phyloP scores from a whole-genome alignment of 2,329 filamentous ascomycete species.

The Penicillium expansum region DNA sequence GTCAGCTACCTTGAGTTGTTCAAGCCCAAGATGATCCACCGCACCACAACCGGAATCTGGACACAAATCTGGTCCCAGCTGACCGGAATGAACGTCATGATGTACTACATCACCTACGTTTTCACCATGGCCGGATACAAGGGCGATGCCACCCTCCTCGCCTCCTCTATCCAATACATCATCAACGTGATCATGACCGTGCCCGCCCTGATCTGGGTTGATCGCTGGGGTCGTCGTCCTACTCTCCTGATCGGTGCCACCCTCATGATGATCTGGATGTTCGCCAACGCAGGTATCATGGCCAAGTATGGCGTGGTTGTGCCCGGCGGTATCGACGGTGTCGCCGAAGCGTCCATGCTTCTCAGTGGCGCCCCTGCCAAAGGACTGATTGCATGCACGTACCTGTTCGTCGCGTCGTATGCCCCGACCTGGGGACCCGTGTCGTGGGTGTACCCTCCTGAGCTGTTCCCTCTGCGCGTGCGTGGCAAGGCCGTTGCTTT shows the following conservation, averaged over 20 bases:
- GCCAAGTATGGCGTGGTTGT: conserved; percentile 38
- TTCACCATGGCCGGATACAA: conserved; percentile 69
- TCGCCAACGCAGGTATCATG: conserved; percentile 44
- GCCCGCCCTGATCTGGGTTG: conserved; percentile 71
- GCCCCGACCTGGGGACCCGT: conserved; percentile 62
- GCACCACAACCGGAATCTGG: conserved; percentile 68
- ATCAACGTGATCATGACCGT: conserved; percentile 80
- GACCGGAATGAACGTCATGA: conserved; percentile 75
- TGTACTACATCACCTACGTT: conserved; percentile 69
- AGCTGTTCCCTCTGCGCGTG: conserved; percentile 50
- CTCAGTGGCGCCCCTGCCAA: conserved; percentile 51
- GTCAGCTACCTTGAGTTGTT: conserved; percentile 71
- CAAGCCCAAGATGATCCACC: conserved; percentile 69
- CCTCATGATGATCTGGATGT: conserved; percentile 57
- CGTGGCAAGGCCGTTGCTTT: conserved; percentile 61
- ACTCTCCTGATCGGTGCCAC: conserved; percentile 64
- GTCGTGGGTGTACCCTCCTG: conserved; percentile 57
- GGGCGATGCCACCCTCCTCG: conserved; percentile 58
- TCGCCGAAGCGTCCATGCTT: conserved; percentile 39
- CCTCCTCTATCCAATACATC: conserved; percentile 70
- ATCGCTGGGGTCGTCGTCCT: conserved; percentile 70
- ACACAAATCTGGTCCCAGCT: conserved; percentile 74
- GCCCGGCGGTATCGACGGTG: conserved; percentile 38
- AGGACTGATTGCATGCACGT: conserved; percentile 67
- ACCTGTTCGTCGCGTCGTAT: conserved; percentile 61